These are phyloP conservation scores for Thozetella sp. DNA, from an alignment of 495 filamentous ascomycete species.

Conservation along the genomic window DNA sequence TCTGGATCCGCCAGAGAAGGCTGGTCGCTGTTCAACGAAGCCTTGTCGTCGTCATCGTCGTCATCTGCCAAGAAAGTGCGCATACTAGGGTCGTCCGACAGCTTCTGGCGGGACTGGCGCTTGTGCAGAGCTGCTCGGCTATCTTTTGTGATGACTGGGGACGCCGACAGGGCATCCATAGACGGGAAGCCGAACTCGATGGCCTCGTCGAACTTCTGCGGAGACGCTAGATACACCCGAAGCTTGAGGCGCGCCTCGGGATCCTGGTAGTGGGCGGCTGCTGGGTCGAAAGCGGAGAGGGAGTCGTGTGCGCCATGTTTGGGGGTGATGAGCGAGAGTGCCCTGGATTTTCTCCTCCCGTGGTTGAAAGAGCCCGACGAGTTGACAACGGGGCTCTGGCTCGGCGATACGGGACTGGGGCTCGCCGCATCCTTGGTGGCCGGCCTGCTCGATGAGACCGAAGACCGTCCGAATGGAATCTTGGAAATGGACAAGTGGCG, in stretches of 20 bases:
- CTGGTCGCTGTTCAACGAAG: slow-evolving; percentile 48
- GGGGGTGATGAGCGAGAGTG: slow-evolving; percentile 48
- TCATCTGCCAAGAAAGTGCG: slow-evolving; percentile 53
- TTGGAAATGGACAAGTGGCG: slow-evolving; percentile 55
- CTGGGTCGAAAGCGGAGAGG: slow-evolving; percentile 66
- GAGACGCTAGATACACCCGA: slow-evolving; percentile 85
- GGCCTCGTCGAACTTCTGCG: slow-evolving; percentile 94
- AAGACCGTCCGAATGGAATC: slow-evolving; percentile 54
- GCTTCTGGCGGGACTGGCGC: slow-evolving; percentile 24
- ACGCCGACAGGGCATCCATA: slow-evolving; percentile 34
- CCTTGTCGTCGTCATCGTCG: slow-evolving; percentile 37
- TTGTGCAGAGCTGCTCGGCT: slow-evolving; percentile 8
- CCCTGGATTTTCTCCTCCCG: slow-evolving; percentile 45
- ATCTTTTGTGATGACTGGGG: slow-evolving; percentile 10
- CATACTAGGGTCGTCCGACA: slow-evolving; percentile 34
- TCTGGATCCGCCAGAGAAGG: slow-evolving; percentile 52
- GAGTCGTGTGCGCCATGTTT: slow-evolving; percentile 47
- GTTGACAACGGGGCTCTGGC: slow-evolving; percentile 28
- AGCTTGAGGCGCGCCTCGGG: slow-evolving; percentile 87
- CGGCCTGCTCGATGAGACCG: slow-evolving; percentile 40
- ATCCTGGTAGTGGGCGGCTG: slow-evolving; percentile 84
- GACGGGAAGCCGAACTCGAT: slow-evolving; percentile 92
- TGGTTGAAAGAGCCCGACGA: slow-evolving; percentile 24
- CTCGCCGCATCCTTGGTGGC: slow-evolving; percentile 36
- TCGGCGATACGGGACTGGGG: slow-evolving; percentile 30